phyloP scores from a whole-genome alignment of 2,329 filamentous ascomycete species.

The Monascus ruber region DNA sequence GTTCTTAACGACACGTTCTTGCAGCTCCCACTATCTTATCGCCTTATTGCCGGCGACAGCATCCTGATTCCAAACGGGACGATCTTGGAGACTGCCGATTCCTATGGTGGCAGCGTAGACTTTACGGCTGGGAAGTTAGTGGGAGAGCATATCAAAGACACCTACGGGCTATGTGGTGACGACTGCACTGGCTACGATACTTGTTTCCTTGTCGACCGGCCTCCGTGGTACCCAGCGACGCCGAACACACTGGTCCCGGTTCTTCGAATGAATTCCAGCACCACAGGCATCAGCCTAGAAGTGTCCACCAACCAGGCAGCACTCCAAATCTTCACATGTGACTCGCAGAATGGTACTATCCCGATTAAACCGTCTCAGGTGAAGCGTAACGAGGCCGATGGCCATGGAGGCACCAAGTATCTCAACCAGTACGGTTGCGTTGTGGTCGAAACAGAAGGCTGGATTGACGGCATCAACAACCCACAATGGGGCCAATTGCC shows the following conservation, averaged over 20 bases:
- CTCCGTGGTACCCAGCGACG: conserved; percentile 18
- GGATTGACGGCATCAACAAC: conserved; percentile 87
- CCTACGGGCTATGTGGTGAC: conserved; percentile 64
- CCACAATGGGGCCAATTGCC: conserved; percentile 65
- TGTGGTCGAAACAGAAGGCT: conserved; percentile 86
- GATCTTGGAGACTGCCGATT: conserved; percentile 66
- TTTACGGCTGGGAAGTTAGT: conserved; percentile 74
- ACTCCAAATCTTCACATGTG: conserved; percentile 81
- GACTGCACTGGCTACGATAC: conserved; percentile 77
- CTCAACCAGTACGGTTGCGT: conserved; percentile 65
- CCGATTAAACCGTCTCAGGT: conserved; percentile 31
- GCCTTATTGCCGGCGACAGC: conserved; percentile 39
- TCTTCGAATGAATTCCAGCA: conserved; percentile 54
- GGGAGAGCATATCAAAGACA: conserved; percentile 54
- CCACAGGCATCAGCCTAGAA: conserved; percentile 72
- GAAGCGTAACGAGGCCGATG: conserved; percentile 45
- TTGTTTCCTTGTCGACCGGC: conserved; percentile 38
- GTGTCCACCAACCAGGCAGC: conserved; percentile 75
- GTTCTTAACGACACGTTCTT: conserved; percentile 34
- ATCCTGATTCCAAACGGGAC: conserved; percentile 67
- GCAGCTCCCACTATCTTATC: conserved; percentile 34
- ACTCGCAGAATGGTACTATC: conserved; percentile 56
- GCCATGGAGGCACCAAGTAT: conserved; percentile 34
- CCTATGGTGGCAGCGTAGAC: conserved; percentile 37
- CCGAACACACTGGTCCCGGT: conserved; percentile 30